phyloP scores from a whole-genome alignment of 345 rosid genomes.

The Draba incana region DNA sequence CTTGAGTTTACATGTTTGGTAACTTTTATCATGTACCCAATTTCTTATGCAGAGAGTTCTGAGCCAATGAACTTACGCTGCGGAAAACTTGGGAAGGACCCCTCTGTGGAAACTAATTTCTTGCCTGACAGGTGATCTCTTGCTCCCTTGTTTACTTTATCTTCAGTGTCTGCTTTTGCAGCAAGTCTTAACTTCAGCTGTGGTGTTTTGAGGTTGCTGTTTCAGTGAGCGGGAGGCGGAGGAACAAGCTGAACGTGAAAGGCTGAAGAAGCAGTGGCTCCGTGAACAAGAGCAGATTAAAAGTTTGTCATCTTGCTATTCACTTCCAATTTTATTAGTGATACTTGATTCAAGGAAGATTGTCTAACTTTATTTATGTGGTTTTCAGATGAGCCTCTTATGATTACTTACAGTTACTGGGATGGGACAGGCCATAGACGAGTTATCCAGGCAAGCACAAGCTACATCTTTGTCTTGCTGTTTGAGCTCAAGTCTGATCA shows the following conservation, averaged over 20 bases:
- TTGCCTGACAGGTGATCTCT: constrained; percentile 88
- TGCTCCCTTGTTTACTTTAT: constrained; percentile 27
- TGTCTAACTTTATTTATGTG: constrained; percentile 12
- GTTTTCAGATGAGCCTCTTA: constrained; percentile 82
- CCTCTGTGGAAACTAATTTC: constrained; percentile 94
- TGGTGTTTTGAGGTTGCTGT: constrained; percentile 80
- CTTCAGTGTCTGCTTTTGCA: constrained; percentile 3
- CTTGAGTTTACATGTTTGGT: constrained; percentile 6
- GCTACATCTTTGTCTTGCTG: constrained; percentile 19
- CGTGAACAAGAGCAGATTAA: constrained; percentile 85
- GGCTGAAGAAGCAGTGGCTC: constrained; percentile 87
- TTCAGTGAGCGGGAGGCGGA: constrained; percentile 99
- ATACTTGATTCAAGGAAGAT: constrained; percentile 16
- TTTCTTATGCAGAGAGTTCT: constrained; percentile 39
- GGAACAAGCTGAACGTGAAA: constrained; percentile 98
- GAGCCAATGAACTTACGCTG: constrained; percentile 49
- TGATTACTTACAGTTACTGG: constrained; percentile 99
- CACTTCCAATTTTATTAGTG: constrained; percentile 1
- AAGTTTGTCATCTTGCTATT: constrained; percentile 50
- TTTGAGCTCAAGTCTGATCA: constrained; percentile 10
- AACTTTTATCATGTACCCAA: neutral
- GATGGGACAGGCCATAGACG: constrained; percentile 99
- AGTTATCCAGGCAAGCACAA: constrained; percentile 70
- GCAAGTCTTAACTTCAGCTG: constrained; percentile 46
- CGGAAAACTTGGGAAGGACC: constrained; percentile 92